Conservation (phyloP, 73 alveolate species). For the Loxodes magnus region DNA sequence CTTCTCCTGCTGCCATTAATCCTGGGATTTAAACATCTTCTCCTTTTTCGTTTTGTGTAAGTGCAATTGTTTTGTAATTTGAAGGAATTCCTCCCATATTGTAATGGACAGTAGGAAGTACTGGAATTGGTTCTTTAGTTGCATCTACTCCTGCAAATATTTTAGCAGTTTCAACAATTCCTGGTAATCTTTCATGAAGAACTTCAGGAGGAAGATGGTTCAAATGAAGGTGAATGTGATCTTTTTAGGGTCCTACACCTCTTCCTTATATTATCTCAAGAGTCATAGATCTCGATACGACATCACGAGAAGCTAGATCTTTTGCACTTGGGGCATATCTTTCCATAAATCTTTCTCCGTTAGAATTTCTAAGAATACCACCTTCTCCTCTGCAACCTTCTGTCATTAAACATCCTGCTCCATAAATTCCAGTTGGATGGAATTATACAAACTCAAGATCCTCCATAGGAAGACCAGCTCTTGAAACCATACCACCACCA, state of each 20-base stretch:
- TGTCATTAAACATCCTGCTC: constrained; percentile 92
- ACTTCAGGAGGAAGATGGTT: constrained; percentile 88
- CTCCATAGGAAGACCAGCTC: constrained; percentile 87
- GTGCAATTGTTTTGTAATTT: constrained; percentile 81
- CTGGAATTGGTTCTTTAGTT: constrained; percentile 95
- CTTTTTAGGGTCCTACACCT: constrained; percentile 85
- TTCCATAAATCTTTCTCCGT: constrained; percentile 87
- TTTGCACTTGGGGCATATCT: constrained; percentile 87
- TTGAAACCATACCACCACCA: constrained; percentile 74
- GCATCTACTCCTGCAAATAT: constrained; percentile 96
- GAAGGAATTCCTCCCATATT: constrained; percentile 99
- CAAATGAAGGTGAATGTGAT: constrained; percentile 77
- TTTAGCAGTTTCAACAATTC: constrained; percentile 89
- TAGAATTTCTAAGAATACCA: constrained; percentile 61
- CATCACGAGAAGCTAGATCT: constrained; percentile 95
- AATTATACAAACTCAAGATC: constrained; percentile 88
- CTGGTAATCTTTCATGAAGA: constrained; percentile 86
- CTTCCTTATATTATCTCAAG: constrained; percentile 84
- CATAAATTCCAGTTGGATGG: constrained; percentile 97
- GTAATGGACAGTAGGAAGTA: constrained; percentile 97
- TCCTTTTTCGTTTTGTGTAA: constrained; percentile 52
- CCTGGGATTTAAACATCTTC: constrained; percentile 83
- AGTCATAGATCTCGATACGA: constrained; percentile 92
- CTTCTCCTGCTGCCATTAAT: constrained; percentile 95
- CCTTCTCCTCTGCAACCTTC: constrained; percentile 99